Evolutionary conservation across 2,329 filamentous ascomycete species (phyloP).

Genomic region (Penicillium occitanis): DNA sequence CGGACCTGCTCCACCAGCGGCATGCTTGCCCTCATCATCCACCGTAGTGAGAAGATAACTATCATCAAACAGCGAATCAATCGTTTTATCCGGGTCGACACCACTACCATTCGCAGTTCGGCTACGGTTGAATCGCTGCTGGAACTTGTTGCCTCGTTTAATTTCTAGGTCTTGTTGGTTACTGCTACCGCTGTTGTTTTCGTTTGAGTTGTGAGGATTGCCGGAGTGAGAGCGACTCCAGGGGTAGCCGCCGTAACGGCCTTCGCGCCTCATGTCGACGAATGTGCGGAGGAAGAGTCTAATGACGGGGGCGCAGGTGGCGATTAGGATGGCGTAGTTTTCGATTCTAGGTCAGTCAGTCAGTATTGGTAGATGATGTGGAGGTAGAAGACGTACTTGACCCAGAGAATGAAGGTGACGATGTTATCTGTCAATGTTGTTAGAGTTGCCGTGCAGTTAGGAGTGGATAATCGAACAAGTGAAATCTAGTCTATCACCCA

Average conservation of each 20-base stretch:
- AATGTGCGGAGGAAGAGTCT: constrained; percentile 36
- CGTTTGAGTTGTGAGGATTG: constrained; percentile 20
- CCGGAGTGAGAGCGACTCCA: constrained; percentile 26
- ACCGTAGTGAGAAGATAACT: constrained; percentile 7
- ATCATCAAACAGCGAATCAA: constrained; percentile 15
- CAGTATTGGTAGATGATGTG: not conserved
- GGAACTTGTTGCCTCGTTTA: not conserved
- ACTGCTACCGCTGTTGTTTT: constrained; percentile 7
- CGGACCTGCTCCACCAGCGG: constrained; percentile 21
- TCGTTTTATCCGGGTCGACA: constrained; percentile 7
- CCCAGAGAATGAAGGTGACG: constrained; percentile 37
- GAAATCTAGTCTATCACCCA: constrained; percentile 36
- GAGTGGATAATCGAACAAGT: constrained; percentile 26
- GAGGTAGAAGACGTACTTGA: constrained; percentile 31
- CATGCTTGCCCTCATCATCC: constrained; percentile 15
- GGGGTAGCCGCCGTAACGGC: constrained; percentile 25
- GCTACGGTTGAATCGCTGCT: constrained; percentile 6
- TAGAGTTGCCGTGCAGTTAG: not conserved
- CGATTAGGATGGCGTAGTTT: constrained; percentile 40
- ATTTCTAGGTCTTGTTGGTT: not conserved
- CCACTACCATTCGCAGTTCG: not conserved
- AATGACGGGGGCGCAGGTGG: constrained; percentile 36
- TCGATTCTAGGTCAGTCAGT: constrained; percentile 31
- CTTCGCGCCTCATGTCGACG: constrained; percentile 28
- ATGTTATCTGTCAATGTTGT: constrained; percentile 31